Evolutionary conservation across 495 filamentous ascomycete genomes (phyloP).

Genomic region (Daldinia childiae): DNA sequence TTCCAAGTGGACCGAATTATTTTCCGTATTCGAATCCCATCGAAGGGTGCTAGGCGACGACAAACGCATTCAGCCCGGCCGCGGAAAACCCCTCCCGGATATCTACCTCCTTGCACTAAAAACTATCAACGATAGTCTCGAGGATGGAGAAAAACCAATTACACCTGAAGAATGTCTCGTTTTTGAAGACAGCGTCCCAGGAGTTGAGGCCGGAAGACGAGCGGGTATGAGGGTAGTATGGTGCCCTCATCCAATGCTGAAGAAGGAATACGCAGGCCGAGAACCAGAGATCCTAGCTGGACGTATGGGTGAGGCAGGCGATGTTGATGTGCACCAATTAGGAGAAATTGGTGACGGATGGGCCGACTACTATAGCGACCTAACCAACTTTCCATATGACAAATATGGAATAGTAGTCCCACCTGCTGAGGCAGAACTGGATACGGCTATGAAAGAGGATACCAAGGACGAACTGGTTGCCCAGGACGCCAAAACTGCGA

Average conservation of each 20-base stretch:
- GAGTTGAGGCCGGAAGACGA: slow-evolving; percentile 87
- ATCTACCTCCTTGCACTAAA: slow-evolving; percentile 91
- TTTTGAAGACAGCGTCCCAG: slow-evolving; percentile 94
- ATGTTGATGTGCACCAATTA: slow-evolving; percentile 60
- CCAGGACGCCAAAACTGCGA: slow-evolving; percentile 22
- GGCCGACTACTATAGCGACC: slow-evolving; percentile 67
- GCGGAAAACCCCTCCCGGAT: slow-evolving; percentile 93
- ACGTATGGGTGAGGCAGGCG: slow-evolving; percentile 70
- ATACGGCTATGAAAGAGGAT: slow-evolving; percentile 48
- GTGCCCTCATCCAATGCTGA: slow-evolving; percentile 84
- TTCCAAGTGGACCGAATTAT: slow-evolving; percentile 73
- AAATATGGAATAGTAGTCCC: slow-evolving; percentile 71
- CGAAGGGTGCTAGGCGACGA: slow-evolving; percentile 89
- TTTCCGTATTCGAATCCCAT: slow-evolving; percentile 72
- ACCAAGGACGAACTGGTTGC: slow-evolving; percentile 34
- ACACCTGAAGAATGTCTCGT: slow-evolving; percentile 89
- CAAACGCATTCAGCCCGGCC: slow-evolving; percentile 74
- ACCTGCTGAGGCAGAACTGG: slow-evolving; percentile 48
- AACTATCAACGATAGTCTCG: slow-evolving; percentile 79
- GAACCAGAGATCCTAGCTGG: slow-evolving; percentile 88
- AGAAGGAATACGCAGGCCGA: slow-evolving; percentile 76
- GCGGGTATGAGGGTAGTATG: slow-evolving; percentile 97
- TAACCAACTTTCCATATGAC: slow-evolving; percentile 78
- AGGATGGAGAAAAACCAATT: slow-evolving; percentile 72
- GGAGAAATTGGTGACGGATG: slow-evolving; percentile 77